Conservation (phyloP, 2,329 filamentous ascomycete species). For the Sarocladium oryzae region DNA sequence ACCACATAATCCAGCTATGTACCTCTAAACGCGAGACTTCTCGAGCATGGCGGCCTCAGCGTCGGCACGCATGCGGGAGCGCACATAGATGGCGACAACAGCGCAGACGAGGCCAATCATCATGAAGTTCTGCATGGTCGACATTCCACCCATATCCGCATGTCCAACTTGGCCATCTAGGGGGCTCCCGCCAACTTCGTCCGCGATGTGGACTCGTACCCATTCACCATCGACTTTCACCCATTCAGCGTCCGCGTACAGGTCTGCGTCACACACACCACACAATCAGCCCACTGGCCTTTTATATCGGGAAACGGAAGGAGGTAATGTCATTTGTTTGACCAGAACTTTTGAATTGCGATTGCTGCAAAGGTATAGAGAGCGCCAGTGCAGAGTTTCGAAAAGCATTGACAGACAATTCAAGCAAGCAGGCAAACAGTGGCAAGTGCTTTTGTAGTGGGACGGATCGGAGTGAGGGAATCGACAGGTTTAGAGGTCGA, state of each 20-base stretch:
- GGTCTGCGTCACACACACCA: slow-evolving; percentile 5
- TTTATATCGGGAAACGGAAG: background rate
- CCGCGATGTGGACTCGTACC: background rate
- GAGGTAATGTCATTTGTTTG: background rate
- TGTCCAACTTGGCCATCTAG: background rate
- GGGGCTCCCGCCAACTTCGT: slow-evolving; percentile 3
- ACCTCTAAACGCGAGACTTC: slow-evolving; percentile 36
- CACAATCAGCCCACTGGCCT: slow-evolving; percentile 9
- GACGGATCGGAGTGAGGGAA: background rate
- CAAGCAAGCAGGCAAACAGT: background rate
- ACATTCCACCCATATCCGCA: slow-evolving; percentile 28
- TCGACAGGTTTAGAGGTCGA: slow-evolving; percentile 62
- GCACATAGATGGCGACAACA: slow-evolving; percentile 28
- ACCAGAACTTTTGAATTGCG: background rate
- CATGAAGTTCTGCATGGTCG: slow-evolving; percentile 42
- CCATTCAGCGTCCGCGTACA: slow-evolving; percentile 3
- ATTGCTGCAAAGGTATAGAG: background rate
- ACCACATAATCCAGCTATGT: background rate
- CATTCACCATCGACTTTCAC: background rate
- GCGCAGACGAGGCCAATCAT: slow-evolving; percentile 42
- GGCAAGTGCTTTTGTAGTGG: slow-evolving; percentile 1
- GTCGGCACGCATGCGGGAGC: slow-evolving; percentile 1
- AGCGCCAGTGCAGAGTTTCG: background rate
- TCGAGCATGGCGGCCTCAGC: slow-evolving; percentile 20
- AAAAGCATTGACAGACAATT: background rate